Evolutionary conservation across 768 basidiomycete species (phyloP).

Genomic region (Gelatoporia subvermispora): DNA sequence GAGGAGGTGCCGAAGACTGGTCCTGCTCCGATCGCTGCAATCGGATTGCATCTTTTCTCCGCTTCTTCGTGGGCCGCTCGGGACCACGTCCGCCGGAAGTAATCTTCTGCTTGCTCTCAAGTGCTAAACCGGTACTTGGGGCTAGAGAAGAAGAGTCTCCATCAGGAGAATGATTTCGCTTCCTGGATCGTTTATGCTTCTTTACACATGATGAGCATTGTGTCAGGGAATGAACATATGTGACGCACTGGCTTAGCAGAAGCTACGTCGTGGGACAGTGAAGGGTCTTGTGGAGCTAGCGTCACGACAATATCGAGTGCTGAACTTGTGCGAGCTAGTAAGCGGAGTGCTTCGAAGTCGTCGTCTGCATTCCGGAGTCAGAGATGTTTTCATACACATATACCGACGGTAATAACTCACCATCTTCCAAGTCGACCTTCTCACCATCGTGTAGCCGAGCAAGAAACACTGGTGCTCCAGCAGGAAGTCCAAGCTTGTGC

Average conservation of each 20-base stretch:
- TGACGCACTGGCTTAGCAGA: not conserved
- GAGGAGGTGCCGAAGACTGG: no score
- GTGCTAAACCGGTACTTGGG: no score
- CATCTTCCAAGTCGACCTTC: constrained; percentile 70
- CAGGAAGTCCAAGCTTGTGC: constrained; percentile 52
- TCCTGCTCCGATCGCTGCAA: no score
- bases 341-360: constrained; percentile 71
- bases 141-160: no score
- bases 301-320: constrained; percentile 9
- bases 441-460: constrained; percentile 50
- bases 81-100: not conserved
- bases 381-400: no score
- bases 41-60: not conserved
- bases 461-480: constrained; percentile 32
- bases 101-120: no score
- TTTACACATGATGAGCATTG: not conserved
- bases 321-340: constrained; percentile 28
- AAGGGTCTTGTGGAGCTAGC: not conserved
- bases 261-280: not conserved
- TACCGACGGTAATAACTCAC: constrained; percentile 33
- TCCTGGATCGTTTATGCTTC: not conserved
- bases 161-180: not conserved
- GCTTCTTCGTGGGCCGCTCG: constrained; percentile 2
- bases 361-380: constrained; percentile 46
- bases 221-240: not conserved